These are phyloP conservation scores for Cystofilobasidium macerans DNA, from an alignment of 768 basidiomycete species.

Conservation along the genomic window DNA sequence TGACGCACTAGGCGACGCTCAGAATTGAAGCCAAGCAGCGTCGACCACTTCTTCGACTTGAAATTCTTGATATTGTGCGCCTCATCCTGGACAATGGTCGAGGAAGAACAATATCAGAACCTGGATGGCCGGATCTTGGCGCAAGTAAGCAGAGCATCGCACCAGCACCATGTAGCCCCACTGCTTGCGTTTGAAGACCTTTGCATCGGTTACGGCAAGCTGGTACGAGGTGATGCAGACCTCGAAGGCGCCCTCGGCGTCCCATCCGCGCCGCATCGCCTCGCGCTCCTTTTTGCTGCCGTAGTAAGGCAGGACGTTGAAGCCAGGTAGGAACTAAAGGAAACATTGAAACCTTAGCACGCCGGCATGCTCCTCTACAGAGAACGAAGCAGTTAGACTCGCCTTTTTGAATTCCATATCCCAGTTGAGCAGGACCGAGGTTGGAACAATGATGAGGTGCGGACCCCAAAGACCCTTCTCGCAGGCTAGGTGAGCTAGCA, in stretches of 20 bases:
- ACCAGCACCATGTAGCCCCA: slow-evolving; percentile 90
- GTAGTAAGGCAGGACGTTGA: slow-evolving; percentile 40
- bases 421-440: slow-evolving; percentile 41
- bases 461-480: slow-evolving; percentile 41
- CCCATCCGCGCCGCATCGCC: slow-evolving; percentile 82
- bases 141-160: background rate
- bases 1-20: slow-evolving; percentile 30
- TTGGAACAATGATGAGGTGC: slow-evolving; percentile 41
- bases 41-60: slow-evolving; percentile 86
- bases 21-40: slow-evolving; percentile 62
- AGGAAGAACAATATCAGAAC: background rate
- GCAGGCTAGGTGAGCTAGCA: slow-evolving; percentile 40
- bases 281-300: slow-evolving; percentile 70
- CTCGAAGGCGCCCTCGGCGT: slow-evolving; percentile 77
- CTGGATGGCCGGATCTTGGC: too few relatives aligned
- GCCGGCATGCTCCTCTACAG: background rate
- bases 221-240: slow-evolving; percentile 92
- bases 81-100: slow-evolving; percentile 48
- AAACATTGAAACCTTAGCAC: background rate
- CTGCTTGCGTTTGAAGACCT: slow-evolving; percentile 79
- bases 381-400: background rate
- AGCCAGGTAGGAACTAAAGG: slow-evolving; percentile 38
- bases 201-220: slow-evolving; percentile 77
- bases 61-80: slow-evolving; percentile 99
- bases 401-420: slow-evolving; percentile 42